Percentiles rank a stretch among this genome's conserved stretches.
These are phyloP conservation scores for Malassezia yamatoensis DNA, from an alignment of 1,284 basidiomycete species.

Conservation along the genomic window DNA sequence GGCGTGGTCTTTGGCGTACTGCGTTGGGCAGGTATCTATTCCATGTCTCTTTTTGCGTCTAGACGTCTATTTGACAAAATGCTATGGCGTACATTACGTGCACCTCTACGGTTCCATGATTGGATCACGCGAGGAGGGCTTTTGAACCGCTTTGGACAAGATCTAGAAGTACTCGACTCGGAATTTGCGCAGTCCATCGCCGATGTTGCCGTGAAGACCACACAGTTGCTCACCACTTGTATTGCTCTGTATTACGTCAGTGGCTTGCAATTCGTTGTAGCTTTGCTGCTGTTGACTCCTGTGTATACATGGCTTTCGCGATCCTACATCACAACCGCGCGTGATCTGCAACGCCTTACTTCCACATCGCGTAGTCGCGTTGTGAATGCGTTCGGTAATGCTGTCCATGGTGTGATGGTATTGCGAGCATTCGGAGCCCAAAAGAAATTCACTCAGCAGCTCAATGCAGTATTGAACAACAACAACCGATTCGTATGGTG, in stretches of 20 bases:
- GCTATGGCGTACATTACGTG: slow-evolving; percentile 28
- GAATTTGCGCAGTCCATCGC: slow-evolving; percentile 26
- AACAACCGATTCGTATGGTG: slow-evolving; percentile 42
- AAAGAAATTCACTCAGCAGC: slow-evolving; percentile 50
- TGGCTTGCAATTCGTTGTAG: slow-evolving; percentile 48
- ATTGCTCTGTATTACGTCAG: slow-evolving; percentile 30
- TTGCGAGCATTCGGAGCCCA: slow-evolving; percentile 53
- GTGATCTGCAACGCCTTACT: slow-evolving; percentile 50
- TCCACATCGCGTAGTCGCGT: slow-evolving; percentile 47
- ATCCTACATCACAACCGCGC: slow-evolving; percentile 51
- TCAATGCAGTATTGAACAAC: slow-evolving; percentile 50
- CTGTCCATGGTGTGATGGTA: slow-evolving; percentile 50
- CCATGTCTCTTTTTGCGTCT: slow-evolving; percentile 20
- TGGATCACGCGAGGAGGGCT: slow-evolving; percentile 50
- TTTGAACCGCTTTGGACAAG: slow-evolving; percentile 52
- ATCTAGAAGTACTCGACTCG: slow-evolving; percentile 52
- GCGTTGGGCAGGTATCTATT: slow-evolving; percentile 13
- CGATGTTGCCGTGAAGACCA: slow-evolving; percentile 18
- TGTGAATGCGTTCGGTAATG: slow-evolving; percentile 46
- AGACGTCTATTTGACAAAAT: slow-evolving; percentile 24
- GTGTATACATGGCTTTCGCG: slow-evolving; percentile 50
- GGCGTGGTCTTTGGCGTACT: slow-evolving; percentile 42
- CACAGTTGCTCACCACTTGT: slow-evolving; percentile 47
- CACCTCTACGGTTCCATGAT: slow-evolving; percentile 35
- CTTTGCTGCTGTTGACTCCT: slow-evolving; percentile 49